phyloP scores from a whole-genome alignment of 768 basidiomycete genomes.

The Podaxis rugospora region DNA sequence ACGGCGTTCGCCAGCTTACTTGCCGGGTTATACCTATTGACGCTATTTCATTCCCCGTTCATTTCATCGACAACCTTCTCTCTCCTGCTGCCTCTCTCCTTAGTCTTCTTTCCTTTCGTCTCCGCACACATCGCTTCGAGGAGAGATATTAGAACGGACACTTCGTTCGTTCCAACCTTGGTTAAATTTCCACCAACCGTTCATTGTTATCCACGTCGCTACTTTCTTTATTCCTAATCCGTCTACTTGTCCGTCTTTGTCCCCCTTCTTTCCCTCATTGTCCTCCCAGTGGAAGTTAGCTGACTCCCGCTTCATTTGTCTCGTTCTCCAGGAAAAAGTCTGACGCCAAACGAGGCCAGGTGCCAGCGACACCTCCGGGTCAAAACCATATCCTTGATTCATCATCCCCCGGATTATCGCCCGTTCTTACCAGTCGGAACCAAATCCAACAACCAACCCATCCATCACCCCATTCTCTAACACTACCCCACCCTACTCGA shows the following conservation, averaged over 20 bases:
- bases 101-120: constrained; percentile 3
- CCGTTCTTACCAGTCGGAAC: background rate
- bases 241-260: constrained; percentile 22
- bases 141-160: constrained; percentile 3
- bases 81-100: constrained; percentile 1
- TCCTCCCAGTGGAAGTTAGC: background rate
- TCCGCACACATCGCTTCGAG: background rate
- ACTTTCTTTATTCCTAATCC: background rate
- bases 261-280: constrained; percentile 16
- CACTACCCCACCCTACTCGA: constrained; percentile 14
- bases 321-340: constrained; percentile 63
- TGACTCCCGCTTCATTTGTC: background rate
- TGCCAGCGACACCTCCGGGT: constrained; percentile 24
- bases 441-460: background rate
- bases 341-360: constrained; percentile 52
- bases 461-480: background rate
- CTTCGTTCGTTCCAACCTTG: background rate
- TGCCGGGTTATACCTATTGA: background rate
- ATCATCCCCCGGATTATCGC: background rate
- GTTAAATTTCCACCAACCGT: constrained; percentile 1
- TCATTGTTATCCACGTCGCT: constrained; percentile 10
- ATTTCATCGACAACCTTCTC: constrained; percentile 10
- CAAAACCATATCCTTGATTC: constrained; percentile 23
- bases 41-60: constrained; percentile 7
- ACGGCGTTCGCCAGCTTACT: constrained; percentile 9